These are phyloP conservation scores for Hypoxylon sp. DNA, from an alignment of 2,329 filamentous ascomycete genomes.

Conservation along the genomic window DNA sequence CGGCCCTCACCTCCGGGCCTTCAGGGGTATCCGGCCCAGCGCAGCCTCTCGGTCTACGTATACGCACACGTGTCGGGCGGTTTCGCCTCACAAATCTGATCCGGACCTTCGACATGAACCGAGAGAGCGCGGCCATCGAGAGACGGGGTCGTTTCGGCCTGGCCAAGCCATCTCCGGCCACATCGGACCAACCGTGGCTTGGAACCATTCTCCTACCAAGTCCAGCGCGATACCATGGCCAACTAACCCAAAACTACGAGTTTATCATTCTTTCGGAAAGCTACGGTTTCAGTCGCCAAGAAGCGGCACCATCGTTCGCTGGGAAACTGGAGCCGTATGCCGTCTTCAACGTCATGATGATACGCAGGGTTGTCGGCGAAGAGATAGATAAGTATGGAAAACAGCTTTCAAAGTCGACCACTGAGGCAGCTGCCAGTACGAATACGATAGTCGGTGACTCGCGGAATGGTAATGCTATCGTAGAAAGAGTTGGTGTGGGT, in stretches of 20 bases:
- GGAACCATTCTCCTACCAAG: conserved; percentile 11
- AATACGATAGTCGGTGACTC: neutral
- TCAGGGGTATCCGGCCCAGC: neutral
- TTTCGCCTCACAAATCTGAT: conserved; percentile 5
- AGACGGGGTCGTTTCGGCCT: conserved; percentile 13
- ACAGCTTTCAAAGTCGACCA: neutral
- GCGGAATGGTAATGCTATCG: neutral
- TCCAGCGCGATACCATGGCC: conserved; percentile 3
- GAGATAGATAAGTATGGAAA: conserved; percentile 1
- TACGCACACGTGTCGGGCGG: neutral
- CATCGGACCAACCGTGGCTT: conserved; percentile 11
- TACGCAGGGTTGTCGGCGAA: neutral
- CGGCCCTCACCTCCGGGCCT: neutral
- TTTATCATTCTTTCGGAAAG: conserved; percentile 20
- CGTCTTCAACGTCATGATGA: conserved; percentile 5
- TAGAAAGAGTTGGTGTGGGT: conserved; percentile 21
- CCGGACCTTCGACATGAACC: conserved; percentile 4
- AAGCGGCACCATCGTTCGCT: conserved; percentile 3
- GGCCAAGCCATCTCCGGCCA: neutral
- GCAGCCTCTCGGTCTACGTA: neutral
- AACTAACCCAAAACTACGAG: conserved; percentile 12
- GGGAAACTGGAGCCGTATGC: neutral
- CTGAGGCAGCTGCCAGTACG: neutral
- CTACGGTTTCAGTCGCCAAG: conserved; percentile 20
- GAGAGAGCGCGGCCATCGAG: neutral